These are phyloP conservation scores for Pseudogymnoascus sp. DNA, from an alignment of 2,329 filamentous ascomycete species.

Conservation along the genomic window DNA sequence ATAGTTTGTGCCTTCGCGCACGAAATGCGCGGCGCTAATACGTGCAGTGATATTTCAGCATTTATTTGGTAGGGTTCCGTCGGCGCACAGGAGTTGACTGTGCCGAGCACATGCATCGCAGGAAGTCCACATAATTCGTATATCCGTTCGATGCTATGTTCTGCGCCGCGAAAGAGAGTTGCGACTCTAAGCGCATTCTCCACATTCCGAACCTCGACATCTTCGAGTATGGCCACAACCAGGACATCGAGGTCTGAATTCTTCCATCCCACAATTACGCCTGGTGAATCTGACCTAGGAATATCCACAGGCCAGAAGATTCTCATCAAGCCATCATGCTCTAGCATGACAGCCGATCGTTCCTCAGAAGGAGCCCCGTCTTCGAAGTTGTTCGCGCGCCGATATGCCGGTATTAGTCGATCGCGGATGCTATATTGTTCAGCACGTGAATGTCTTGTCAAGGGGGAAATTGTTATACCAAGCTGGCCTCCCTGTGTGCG, in stretches of 20 bases:
- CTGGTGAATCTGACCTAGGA: constrained; percentile 59
- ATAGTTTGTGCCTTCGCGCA: constrained; percentile 65
- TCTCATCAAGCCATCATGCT: constrained; percentile 85
- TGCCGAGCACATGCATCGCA: constrained; percentile 77
- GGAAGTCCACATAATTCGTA: constrained; percentile 76
- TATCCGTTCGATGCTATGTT: constrained; percentile 70
- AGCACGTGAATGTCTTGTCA: constrained; percentile 19
- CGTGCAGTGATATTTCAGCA: constrained; percentile 33
- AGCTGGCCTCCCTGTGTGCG: constrained; percentile 66
- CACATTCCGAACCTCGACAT: constrained; percentile 72
- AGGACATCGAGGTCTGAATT: constrained; percentile 89
- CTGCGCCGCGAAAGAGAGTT: constrained; percentile 72
- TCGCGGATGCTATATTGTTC: constrained; percentile 62
- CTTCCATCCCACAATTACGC: constrained; percentile 89
- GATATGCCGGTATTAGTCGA: constrained; percentile 73
- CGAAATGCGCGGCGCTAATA: constrained; percentile 59
- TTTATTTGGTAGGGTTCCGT: constrained; percentile 65
- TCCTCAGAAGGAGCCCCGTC: constrained; percentile 82
- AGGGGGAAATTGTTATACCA: constrained; percentile 48
- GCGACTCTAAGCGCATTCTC: constrained; percentile 80
- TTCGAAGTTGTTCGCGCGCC: constrained; percentile 86
- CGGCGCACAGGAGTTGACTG: constrained; percentile 56
- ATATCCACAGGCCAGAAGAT: constrained; percentile 97
- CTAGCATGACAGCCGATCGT: constrained; percentile 48
- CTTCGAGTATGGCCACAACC: constrained; percentile 79